Conservation (phyloP, 73 alveolate genomes). For the Paramecium bursaria region DNA sequence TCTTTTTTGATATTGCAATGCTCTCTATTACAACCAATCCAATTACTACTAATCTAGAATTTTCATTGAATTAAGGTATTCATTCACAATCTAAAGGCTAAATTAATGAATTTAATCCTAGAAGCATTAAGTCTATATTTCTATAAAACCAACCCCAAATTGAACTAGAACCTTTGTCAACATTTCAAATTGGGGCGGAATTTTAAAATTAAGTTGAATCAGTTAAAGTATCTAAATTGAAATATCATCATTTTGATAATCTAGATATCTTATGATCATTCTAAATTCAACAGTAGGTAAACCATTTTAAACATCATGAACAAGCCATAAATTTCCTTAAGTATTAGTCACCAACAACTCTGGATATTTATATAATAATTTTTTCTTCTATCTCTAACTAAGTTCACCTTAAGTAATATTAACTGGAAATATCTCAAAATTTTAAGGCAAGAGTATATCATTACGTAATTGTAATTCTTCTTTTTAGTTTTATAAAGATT, state of each 20-base stretch:
- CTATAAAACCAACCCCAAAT: conserved; percentile 11
- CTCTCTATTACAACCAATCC: too few relatives aligned
- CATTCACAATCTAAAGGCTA: too few relatives aligned
- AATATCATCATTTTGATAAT: conserved; percentile 3
- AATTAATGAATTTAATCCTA: background rate
- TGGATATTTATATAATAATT: conserved; percentile 26
- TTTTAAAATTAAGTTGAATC: conserved; percentile 44
- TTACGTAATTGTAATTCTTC: background rate
- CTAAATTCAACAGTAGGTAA: conserved; percentile 39
- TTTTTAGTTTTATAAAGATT: background rate
- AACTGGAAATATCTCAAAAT: background rate
- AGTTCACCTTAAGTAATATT: too few relatives aligned
- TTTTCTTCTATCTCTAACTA: too few relatives aligned
- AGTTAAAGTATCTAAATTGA: background rate
- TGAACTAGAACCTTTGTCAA: background rate
- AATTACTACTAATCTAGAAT: too few relatives aligned
- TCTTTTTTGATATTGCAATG: too few relatives aligned
- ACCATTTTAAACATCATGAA: background rate
- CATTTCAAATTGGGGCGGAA: background rate
- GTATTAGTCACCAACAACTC: conserved; percentile 6
- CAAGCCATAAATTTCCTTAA: conserved; percentile 51
- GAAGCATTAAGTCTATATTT: conserved; percentile 2
- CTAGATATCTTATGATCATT: conserved; percentile 8
- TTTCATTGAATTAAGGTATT: too few relatives aligned
- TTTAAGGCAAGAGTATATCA: background rate